These are phyloP conservation scores for Mycena citricolor DNA, from an alignment of 1,284 basidiomycete species.

Conservation along the genomic window DNA sequence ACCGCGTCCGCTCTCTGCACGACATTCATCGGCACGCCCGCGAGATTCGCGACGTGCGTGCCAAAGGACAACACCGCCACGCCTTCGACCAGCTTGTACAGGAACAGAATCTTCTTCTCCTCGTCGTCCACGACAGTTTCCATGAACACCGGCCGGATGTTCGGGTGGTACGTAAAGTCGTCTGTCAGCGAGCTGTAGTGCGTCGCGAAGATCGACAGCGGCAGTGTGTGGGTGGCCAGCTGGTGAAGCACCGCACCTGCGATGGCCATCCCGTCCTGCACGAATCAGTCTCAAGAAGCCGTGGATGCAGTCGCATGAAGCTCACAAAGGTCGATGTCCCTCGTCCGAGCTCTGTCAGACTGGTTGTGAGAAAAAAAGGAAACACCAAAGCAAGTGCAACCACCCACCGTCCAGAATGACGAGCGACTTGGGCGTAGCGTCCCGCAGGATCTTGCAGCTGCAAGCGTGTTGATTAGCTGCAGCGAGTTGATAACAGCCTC, in stretches of 20 bases:
- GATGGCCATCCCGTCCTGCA: conserved; percentile 92
- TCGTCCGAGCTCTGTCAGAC: conserved; percentile 75
- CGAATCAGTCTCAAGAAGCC: conserved; percentile 19
- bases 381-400: conserved; percentile 5
- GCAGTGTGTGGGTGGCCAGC: conserved; percentile 86
- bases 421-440: conserved; percentile 88
- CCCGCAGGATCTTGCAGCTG: conserved; percentile 87
- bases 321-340: conserved; percentile 83
- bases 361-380: conserved; percentile 19
- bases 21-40: conserved; percentile 78
- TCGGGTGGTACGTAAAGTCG: conserved; percentile 88
- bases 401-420: conserved; percentile 90
- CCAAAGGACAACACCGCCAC: conserved; percentile 92
- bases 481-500: not conserved
- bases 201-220: conserved; percentile 84
- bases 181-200: conserved; percentile 88
- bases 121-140: conserved; percentile 88
- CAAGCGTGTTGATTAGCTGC: conserved; percentile 7
- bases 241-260: conserved; percentile 93
- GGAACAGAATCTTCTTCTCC: conserved; percentile 83
- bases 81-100: conserved; percentile 90
- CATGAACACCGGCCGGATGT: conserved; percentile 94
- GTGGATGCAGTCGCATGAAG: conserved; percentile 22
- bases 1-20: conserved; percentile 86
- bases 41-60: conserved; percentile 87